A percentile compares a stretch with the other conserved stretches of the same genome.
phyloP scores from a whole-genome alignment of 2,329 filamentous ascomycete species.

The Colletotrichum scovillei region DNA sequence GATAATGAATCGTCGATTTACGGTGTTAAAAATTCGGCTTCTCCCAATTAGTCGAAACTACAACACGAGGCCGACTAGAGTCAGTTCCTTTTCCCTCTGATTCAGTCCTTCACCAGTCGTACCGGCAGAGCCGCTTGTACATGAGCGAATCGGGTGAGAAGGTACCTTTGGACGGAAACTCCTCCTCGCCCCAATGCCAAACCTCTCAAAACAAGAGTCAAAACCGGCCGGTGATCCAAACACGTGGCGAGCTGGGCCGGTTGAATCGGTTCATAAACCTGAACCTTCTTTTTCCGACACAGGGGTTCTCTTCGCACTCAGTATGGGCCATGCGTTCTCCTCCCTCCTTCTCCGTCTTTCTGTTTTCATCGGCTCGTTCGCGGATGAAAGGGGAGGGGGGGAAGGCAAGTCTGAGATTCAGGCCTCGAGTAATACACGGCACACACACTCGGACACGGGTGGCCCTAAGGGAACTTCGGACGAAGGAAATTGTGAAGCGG shows the following conservation, averaged over 20 bases:
- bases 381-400: neutral
- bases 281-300: neutral
- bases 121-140: neutral
- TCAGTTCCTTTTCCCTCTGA: neutral
- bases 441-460: neutral
- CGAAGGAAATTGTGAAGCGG: conserved; percentile 1
- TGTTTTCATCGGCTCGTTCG: neutral
- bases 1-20: neutral
- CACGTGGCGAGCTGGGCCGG: conserved; percentile 9
- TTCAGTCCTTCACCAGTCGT: neutral
- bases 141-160: neutral
- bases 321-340: neutral
- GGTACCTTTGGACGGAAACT: neutral
- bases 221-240: neutral
- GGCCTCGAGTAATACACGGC: neutral
- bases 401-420: neutral
- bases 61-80: neutral
- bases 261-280: neutral
- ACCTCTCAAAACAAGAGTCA: neutral
- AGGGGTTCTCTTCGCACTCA: neutral
- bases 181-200: conserved; percentile 1
- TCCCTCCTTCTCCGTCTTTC: neutral
- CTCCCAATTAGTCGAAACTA: neutral
- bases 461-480: conserved; percentile 9
- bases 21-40: neutral